Evolutionary conservation across 2,329 filamentous ascomycete genomes (phyloP).

Genomic region (Claviceps fusiformis): DNA sequence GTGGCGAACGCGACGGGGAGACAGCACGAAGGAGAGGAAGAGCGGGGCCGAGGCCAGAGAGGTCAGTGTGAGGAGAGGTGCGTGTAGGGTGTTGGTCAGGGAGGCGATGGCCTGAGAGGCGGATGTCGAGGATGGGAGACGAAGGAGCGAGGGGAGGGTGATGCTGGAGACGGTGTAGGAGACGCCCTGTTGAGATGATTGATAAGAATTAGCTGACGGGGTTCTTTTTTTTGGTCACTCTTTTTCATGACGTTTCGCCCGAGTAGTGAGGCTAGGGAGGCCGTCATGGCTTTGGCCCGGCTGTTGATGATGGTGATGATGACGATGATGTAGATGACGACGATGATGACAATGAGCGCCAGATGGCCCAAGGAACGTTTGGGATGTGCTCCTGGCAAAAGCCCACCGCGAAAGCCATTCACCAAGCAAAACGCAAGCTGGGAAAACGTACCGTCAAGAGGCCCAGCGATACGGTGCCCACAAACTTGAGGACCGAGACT

Average conservation of each 20-base stretch:
- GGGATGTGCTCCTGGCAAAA: too few species aligned
- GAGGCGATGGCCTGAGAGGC: constrained; percentile 59
- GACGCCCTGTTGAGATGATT: constrained; percentile 50
- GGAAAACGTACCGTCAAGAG: constrained; percentile 59
- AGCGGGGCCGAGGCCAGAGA: constrained; percentile 58
- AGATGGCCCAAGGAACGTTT: too few species aligned
- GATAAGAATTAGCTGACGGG: constrained; percentile 3
- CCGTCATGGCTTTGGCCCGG: too few species aligned
- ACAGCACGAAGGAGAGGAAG: constrained; percentile 63
- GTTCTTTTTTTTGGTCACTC: not conserved
- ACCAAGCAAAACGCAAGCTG: too few species aligned
- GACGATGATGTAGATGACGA: too few species aligned
- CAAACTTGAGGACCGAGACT: constrained; percentile 76
- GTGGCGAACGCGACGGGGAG: constrained; percentile 61
- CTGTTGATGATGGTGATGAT: not conserved
- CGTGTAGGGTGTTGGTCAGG: constrained; percentile 48
- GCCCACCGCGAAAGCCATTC: too few species aligned
- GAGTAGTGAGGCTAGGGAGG: too few species aligned
- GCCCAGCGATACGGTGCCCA: constrained; percentile 80
- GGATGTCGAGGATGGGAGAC: constrained; percentile 60
- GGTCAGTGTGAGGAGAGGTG: constrained; percentile 54
- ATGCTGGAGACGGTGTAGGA: constrained; percentile 73
- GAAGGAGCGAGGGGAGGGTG: constrained; percentile 66
- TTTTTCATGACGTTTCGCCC: too few species aligned
- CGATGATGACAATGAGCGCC: too few species aligned